Evolutionary conservation across 345 rosid genomes (phyloP).

Genomic region (Raphanus raphanistrum): DNA sequence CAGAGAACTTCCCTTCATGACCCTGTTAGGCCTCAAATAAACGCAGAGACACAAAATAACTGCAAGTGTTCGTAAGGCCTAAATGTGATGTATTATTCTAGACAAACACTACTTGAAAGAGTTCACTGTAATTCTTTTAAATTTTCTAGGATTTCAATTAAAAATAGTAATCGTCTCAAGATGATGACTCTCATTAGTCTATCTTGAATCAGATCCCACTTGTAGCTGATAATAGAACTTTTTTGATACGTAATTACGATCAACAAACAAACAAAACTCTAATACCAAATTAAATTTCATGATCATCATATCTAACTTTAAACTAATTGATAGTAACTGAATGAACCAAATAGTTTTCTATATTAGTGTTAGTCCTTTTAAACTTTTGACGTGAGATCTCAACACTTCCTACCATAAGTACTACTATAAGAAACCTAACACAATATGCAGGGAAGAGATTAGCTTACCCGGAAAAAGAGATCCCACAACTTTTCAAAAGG

Average conservation of each 20-base stretch:
- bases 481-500: constrained; percentile 98
- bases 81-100: constrained; percentile 1
- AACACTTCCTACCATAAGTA: background rate
- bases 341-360: background rate
- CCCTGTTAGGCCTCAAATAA: constrained; percentile 47
- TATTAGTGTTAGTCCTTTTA: background rate
- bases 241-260: background rate
- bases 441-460: background rate
- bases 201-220: background rate
- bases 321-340: too few species aligned
- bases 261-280: background rate
- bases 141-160: too few species aligned
- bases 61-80: constrained; percentile 10
- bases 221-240: background rate
- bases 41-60: background rate
- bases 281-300: background rate
- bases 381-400: background rate
- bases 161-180: too few species aligned
- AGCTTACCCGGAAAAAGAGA: constrained; percentile 67
- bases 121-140: background rate
- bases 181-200: background rate
- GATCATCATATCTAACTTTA: too few species aligned
- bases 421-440: constrained; percentile 1
- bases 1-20: constrained; percentile 73
- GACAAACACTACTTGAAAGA: background rate